Base-by-base conservation (phyloP, 1,139 yeast species). In the Hyphopichia khmerensis region DNA sequence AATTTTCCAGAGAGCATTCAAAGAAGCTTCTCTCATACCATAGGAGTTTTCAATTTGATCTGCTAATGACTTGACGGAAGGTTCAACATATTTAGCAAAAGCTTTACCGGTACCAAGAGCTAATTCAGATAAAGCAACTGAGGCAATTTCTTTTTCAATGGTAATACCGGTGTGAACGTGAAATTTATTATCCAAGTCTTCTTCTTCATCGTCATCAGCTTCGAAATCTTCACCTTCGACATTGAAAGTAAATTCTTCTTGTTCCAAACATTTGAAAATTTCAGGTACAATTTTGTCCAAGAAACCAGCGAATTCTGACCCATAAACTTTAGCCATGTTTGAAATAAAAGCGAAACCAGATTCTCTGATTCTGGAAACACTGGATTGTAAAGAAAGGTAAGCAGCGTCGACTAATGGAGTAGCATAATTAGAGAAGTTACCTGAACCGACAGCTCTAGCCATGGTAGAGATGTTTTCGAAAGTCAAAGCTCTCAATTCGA, bases 381-480 rank as follows among this genome's bases (percentile, higher is more conserved):
- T 86, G 34, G 95, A 81, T 54, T 81, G 77, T 56, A 93, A 78
- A 40, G 96, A 85, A 46, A 75, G 75, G 62, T 88, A 87, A 30
- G 97, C 95, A 48, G 96, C 89, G 61, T 87, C 87, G 52, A 91
- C 89, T 60, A 91, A 79, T 36, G 96, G 95, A 61, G 85, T 84
- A 41, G 96, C 96, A 63, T 80, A 89, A 35, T 87, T 82, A 36
- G 89, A 79, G 69, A 93, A 93, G 2, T 88, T 72, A 55, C 86
- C 93, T 43, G 95, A 85, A 50, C 98, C 96, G 46, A 93, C 97
- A 43, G 99, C 97, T 65, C 93, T 82, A 44, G 96, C 98, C 86
- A 93, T 84, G 19, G 96, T 86, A 35, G 97, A 88, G 52, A 95
- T 80, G 57, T 95, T 87, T 70, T 95, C 99, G 53, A 93, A 84